Base-by-base conservation (phyloP, 345 rosid species). In the Litchi chinensis region DNA sequence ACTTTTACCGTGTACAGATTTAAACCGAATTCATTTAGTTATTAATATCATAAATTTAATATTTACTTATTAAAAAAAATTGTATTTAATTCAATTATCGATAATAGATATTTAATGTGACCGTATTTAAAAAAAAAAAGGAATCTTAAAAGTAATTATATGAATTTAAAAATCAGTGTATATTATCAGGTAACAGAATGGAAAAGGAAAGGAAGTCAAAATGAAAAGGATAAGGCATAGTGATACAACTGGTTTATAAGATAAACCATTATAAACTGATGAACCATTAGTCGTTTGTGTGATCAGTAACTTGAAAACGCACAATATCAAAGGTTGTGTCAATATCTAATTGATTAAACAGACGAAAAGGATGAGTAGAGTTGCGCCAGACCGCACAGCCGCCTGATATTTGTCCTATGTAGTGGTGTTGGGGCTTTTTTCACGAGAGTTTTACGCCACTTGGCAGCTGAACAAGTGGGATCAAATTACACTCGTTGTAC, bases 201-300 rank as follows among this genome's bases (percentile, higher is more conserved):
- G 43, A 46, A 74, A 24, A 22, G 52, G 65, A 44, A 46, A 48
- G 41, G n/a, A 39, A 39, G 75, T 68, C 50, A 73, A 32, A 22
- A 21, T 64, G 77, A 74, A 56, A 70, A 59, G 65, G 80, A 71
- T 74, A 8, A 71, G 74, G 57, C 22, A 75, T 57, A 75, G 79
- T 32, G 44, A 70, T 8, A 13, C 73, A 60, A 43, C 60, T 10
- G 26, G 60, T 48, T 72, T n/a, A 21, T 60, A 66, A 70, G 56
- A 63, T 60, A 44, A 48, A 12, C 32, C 41, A 46, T 12, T 37
- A 65, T 48, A 65, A 32, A 71, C 10, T 24, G 24, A 41, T 56
- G 64, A 44, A 64, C 16, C 56, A 12, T 64, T 28, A 64, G 28
- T 50, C 5, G 56, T 28, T 32, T 32, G 37, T 32, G 41, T 64